These are phyloP conservation scores for Nepenthes alata DNA, from an alignment of 179 eudicot species.

Conservation along the genomic window DNA sequence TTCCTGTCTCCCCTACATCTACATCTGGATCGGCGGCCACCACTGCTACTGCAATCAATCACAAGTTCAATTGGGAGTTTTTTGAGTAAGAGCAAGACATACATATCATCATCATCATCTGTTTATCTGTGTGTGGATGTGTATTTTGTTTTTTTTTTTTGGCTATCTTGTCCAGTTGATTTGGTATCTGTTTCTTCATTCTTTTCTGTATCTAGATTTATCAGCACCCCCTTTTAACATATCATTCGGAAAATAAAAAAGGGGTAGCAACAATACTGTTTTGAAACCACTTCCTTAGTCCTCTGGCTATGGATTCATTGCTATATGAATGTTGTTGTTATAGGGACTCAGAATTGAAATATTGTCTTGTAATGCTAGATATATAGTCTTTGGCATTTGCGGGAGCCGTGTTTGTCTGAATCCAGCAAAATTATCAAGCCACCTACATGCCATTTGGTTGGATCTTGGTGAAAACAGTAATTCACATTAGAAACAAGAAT, in stretches of 20 bases:
- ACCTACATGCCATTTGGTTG: no score
- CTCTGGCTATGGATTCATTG: conserved; percentile 4
- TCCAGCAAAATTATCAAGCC: no score
- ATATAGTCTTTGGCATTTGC: no score
- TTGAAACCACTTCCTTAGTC: neutral
- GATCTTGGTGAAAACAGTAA: no score
- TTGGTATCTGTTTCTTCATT: conserved; percentile 43
- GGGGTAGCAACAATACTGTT: conserved; percentile 6
- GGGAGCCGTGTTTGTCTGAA: no score
- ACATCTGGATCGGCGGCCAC: conserved; percentile 9
- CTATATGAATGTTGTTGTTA: conserved; percentile 5
- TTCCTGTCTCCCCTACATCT: conserved; percentile 21
- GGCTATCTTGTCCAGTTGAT: conserved; percentile 24
- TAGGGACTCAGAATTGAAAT: conserved; percentile 4
- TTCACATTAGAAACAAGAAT: no score
- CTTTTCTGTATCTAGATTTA: conserved; percentile 51
- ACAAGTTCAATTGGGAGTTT: conserved; percentile 58
- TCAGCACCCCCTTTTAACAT: conserved; percentile 6
- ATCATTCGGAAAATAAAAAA: conserved; percentile 25
- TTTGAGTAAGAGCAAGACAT: conserved; percentile 28
- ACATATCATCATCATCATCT: conserved; percentile 7
- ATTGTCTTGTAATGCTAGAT: neutral
- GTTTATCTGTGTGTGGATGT: conserved; percentile 34
- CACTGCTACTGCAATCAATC: conserved; percentile 17
- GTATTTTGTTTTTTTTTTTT: conserved; percentile 16